Evolutionary conservation across 345 rosid genomes (phyloP).

Genomic region (Hibiscus tridactylites): DNA sequence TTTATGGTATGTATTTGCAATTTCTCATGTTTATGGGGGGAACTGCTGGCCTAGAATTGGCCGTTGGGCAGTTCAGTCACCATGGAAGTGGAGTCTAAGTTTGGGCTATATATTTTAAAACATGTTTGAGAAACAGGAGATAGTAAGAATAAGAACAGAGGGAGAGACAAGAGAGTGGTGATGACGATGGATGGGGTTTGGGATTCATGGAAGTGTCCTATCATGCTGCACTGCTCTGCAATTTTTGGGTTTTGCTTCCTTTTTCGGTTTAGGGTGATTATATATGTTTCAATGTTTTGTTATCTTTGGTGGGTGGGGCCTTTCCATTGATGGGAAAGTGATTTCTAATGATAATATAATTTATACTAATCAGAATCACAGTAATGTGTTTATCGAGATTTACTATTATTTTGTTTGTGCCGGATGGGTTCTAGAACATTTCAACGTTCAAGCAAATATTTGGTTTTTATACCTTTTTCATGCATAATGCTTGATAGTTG

Average conservation of each 20-base stretch:
- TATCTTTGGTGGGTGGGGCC: conserved; percentile 11
- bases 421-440: background rate
- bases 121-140: background rate
- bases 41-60: background rate
- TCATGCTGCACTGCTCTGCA: conserved; percentile 13
- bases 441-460: background rate
- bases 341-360: background rate
- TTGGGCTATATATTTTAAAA: background rate
- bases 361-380: background rate
- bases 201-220: conserved; percentile 20
- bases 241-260: conserved; percentile 4
- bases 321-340: background rate
- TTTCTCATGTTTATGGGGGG: conserved; percentile 14
- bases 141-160: conserved; percentile 1
- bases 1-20: no score
- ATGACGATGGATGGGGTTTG: background rate
- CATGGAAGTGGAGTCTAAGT: background rate
- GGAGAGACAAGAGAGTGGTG: conserved; percentile 16
- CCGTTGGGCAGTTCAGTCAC: background rate
- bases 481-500: background rate
- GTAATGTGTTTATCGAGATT: background rate
- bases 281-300: no score
- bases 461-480: background rate
- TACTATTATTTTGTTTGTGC: background rate
- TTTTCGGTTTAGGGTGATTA: background rate